A percentile compares a stretch with the other conserved stretches of the same genome.
These are phyloP conservation scores for Wickerhamiella musiphila DNA, from an alignment of 805 yeast genomes.

Conservation along the genomic window DNA sequence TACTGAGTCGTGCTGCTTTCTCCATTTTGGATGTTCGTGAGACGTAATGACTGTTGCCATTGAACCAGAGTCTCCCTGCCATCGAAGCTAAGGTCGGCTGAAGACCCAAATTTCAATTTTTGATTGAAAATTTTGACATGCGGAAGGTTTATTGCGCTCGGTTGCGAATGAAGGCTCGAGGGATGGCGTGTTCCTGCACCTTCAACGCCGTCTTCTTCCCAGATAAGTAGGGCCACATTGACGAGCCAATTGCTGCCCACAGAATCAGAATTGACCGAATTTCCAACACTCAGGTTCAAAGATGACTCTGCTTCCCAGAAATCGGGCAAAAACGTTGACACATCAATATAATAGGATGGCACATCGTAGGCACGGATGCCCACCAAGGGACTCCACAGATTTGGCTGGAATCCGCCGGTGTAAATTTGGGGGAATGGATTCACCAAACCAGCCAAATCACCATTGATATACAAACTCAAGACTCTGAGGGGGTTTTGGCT, in stretches of 20 bases:
- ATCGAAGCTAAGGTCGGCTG: slow-evolving; percentile 1
- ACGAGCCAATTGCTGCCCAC: slow-evolving; percentile 18
- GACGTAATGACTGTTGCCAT: not conserved
- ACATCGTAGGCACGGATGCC: slow-evolving; percentile 59
- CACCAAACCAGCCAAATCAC: slow-evolving; percentile 36
- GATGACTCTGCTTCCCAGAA: slow-evolving; percentile 35
- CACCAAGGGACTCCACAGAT: slow-evolving; percentile 66
- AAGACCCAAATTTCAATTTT: not conserved
- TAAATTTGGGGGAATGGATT: slow-evolving; percentile 57
- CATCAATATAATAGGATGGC: slow-evolving; percentile 45
- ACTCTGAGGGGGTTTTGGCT: slow-evolving; percentile 24
- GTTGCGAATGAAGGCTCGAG: not conserved
- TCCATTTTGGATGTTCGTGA: not conserved
- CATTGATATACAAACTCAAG: slow-evolving; percentile 46
- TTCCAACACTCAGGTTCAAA: slow-evolving; percentile 34
- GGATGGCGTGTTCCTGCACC: slow-evolving; percentile 14
- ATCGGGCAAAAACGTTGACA: slow-evolving; percentile 49
- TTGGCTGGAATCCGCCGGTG: slow-evolving; percentile 69
- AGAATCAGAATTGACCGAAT: slow-evolving; percentile 7
- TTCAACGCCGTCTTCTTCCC: slow-evolving; percentile 15
- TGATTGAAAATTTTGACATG: not conserved
- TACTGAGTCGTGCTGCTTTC: no score
- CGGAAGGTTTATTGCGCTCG: slow-evolving; percentile 3
- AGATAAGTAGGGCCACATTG: slow-evolving; percentile 16
- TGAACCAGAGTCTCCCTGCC: not conserved